Percentiles rank a stretch among this genome's conserved stretches.
Conservation (phyloP, 1,284 basidiomycete genomes). For the Singerocomus rubriflavus region DNA sequence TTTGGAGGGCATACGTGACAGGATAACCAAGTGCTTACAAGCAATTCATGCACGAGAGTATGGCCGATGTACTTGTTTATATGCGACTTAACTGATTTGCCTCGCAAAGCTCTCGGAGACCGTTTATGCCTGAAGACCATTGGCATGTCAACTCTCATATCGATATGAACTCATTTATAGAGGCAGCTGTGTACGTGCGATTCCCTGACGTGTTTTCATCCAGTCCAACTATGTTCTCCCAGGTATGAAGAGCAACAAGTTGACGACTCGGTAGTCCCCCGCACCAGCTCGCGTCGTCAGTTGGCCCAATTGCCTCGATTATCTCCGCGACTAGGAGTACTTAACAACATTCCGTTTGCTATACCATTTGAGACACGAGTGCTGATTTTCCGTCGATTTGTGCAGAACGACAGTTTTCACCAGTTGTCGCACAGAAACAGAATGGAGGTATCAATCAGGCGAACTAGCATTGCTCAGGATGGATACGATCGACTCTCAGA, state of each 20-base stretch:
- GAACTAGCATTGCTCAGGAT: slow-evolving; percentile 80
- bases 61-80: slow-evolving; percentile 31
- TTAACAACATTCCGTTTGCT: slow-evolving; percentile 96
- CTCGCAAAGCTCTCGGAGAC: slow-evolving; percentile 65
- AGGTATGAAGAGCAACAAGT: slow-evolving; percentile 62
- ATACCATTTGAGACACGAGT: slow-evolving; percentile 93
- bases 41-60: slow-evolving; percentile 86
- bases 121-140: slow-evolving; percentile 78
- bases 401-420: slow-evolving; percentile 53
- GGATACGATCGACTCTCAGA: slow-evolving; percentile 83
- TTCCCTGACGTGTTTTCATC: background rate
- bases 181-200: slow-evolving; percentile 73
- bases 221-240: background rate
- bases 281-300: slow-evolving; percentile 62
- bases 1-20: slow-evolving; percentile 48
- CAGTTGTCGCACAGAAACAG: slow-evolving; percentile 27
- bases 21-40: slow-evolving; percentile 73
- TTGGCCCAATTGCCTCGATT: slow-evolving; percentile 62
- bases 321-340: slow-evolving; percentile 84
- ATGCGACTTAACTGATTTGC: slow-evolving; percentile 4
- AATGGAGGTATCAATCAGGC: slow-evolving; percentile 63
- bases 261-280: slow-evolving; percentile 29
- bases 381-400: slow-evolving; percentile 84
- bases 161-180: slow-evolving; percentile 84
- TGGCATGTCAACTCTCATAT: slow-evolving; percentile 83